phyloP scores from a whole-genome alignment of 2,329 filamentous ascomycete species.

The Cytospora piceicola region DNA sequence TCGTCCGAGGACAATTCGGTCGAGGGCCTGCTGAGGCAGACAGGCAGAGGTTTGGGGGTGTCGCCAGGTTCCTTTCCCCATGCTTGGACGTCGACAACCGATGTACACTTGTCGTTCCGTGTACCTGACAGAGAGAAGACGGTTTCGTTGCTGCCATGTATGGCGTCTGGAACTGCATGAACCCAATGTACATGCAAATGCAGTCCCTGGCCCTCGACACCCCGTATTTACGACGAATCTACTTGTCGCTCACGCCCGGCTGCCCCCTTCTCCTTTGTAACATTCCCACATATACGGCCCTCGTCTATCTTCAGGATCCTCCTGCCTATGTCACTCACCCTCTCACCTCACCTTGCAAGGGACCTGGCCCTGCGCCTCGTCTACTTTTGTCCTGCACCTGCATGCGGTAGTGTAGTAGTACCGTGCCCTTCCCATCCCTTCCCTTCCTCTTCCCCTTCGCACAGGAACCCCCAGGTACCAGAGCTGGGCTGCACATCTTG shows the following conservation, averaged over 20 bases:
- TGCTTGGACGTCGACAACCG: conserved; percentile 5
- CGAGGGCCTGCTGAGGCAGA: conserved; percentile 14
- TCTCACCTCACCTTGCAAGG: conserved; percentile 23
- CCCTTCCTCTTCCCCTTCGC: conserved; percentile 3
- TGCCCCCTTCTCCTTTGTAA: conserved; percentile 23
- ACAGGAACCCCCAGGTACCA: conserved; percentile 19
- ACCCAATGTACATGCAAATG: conserved; percentile 17
- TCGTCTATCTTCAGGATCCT: conserved; percentile 24
- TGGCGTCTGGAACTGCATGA: conserved; percentile 12
- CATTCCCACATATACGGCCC: conserved; percentile 16
- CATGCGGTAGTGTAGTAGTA: conserved; percentile 20
- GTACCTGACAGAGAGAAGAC: conserved; percentile 16
- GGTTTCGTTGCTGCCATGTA: conserved; percentile 10
- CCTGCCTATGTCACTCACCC: conserved; percentile 27
- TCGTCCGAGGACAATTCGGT: conserved; percentile 10
- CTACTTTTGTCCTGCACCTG: conserved; percentile 29
- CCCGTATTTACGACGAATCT: conserved; percentile 25
- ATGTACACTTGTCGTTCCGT: conserved; percentile 11
- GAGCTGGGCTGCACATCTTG: conserved; percentile 26
- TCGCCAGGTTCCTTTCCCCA: conserved; percentile 10
- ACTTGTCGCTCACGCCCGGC: conserved; percentile 16
- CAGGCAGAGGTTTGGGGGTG: conserved; percentile 29
- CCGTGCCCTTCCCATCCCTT: background rate
- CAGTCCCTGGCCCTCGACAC: conserved; percentile 11
- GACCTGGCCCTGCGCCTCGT: conserved; percentile 30